These are phyloP conservation scores for Pisolithus orientalis DNA, from an alignment of 768 basidiomycete species.

Conservation along the genomic window DNA sequence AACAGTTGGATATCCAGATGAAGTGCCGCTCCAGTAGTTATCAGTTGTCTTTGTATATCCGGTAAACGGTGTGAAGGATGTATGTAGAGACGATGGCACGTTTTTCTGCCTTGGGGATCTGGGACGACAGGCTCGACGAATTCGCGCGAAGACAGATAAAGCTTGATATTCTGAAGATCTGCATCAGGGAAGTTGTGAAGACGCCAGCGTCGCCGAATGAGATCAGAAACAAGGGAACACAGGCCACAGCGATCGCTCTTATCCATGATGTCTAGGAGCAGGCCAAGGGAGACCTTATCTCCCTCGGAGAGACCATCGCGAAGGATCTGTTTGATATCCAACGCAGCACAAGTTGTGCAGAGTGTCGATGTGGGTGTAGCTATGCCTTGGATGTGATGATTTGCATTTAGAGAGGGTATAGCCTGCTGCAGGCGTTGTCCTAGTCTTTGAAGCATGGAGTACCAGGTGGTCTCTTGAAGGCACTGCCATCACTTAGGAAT, in stretches of 20 bases:
- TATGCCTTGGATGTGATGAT: neutral
- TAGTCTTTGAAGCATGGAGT: too few relatives aligned
- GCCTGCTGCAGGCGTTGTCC: neutral
- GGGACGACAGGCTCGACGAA: neutral
- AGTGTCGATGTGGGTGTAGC: neutral
- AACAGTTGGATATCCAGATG: neutral
- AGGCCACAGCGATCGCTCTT: conserved; percentile 1
- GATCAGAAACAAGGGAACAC: conserved; percentile 2
- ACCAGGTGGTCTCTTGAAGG: neutral
- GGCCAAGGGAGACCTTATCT: neutral
- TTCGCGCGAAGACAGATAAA: neutral
- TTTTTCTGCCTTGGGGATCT: neutral
- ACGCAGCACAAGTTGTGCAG: conserved; percentile 4
- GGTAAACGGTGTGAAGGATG: neutral
- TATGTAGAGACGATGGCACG: neutral
- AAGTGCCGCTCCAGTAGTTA: neutral
- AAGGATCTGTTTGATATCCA: conserved; percentile 1
- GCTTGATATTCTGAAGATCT: neutral
- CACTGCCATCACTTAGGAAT: neutral
- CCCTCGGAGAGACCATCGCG: neutral
- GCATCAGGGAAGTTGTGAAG: neutral
- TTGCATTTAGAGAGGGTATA: neutral
- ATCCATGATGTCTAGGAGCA: neutral
- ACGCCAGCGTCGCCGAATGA: conserved; percentile 1
- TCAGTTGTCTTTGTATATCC: neutral